Conservation (phyloP, 116 monocot species). For the Posidonia oceanica region DNA sequence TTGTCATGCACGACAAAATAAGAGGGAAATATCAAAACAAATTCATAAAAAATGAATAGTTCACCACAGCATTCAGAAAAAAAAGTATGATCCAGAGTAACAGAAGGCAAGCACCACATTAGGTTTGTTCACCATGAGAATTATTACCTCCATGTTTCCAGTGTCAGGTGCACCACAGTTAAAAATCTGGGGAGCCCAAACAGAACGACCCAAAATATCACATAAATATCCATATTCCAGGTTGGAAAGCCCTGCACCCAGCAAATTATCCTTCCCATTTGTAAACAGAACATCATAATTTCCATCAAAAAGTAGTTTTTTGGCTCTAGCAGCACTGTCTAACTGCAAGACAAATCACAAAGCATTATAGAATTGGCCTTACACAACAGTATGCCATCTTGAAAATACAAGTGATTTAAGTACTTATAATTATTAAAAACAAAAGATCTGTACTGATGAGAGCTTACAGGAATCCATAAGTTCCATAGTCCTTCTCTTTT, state of each 20-base stretch:
- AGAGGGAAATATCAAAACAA: no score
- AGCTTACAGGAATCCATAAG: slow-evolving; percentile 82
- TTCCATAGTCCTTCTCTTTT: slow-evolving; percentile 94
- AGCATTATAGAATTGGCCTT: neutral
- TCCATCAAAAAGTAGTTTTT: slow-evolving; percentile 62
- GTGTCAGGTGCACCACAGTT: slow-evolving; percentile 97
- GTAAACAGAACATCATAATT: slow-evolving; percentile 5
- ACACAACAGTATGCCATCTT: no score
- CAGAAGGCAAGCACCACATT: no score
- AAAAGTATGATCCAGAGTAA: no score
- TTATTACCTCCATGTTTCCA: slow-evolving; percentile 96
- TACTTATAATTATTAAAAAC: no score
- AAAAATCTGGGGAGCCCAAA: slow-evolving; percentile 97
- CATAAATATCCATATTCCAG: slow-evolving; percentile 97
- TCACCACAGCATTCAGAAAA: no score
- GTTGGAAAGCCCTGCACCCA: slow-evolving; percentile 93
- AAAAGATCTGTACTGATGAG: no score
- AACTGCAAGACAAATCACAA: slow-evolving; percentile 37
- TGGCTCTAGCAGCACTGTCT: slow-evolving; percentile 94
- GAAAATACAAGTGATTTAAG: no score
- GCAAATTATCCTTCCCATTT: slow-evolving; percentile 21
- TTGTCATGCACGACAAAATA: no score
- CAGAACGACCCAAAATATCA: slow-evolving; percentile 95
- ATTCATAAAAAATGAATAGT: no score
- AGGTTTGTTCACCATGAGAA: neutral